A percentile compares a stretch with the other conserved stretches of the same genome.
Evolutionary conservation across 805 yeast genomes (phyloP).

Genomic region (Zygosaccharomyces bailii): DNA sequence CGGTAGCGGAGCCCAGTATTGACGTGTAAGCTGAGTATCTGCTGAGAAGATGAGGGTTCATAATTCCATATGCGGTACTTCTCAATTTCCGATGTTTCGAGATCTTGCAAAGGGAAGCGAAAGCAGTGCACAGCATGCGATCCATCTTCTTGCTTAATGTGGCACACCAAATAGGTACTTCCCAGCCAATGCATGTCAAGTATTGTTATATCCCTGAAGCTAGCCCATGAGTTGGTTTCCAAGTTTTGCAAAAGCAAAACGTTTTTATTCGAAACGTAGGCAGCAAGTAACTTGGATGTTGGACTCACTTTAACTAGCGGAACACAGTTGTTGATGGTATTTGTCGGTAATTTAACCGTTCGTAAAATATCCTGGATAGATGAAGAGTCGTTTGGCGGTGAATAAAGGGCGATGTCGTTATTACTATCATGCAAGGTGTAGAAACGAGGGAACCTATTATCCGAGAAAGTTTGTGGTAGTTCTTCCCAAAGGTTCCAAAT

Average conservation of each 20-base stretch:
- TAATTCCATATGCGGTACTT: slow-evolving; percentile 30
- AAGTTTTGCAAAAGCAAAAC: slow-evolving; percentile 30
- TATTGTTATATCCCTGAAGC: slow-evolving; percentile 25
- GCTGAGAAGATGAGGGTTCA: slow-evolving; percentile 18
- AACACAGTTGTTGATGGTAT: slow-evolving; percentile 31
- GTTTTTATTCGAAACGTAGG: slow-evolving; percentile 32
- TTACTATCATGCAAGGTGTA: slow-evolving; percentile 25
- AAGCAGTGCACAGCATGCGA: slow-evolving; percentile 23
- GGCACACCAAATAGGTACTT: slow-evolving; percentile 29
- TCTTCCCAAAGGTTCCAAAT: slow-evolving; percentile 33
- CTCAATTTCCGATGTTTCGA: slow-evolving; percentile 15
- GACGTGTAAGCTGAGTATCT: slow-evolving; percentile 19
- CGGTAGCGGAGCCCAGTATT: slow-evolving; percentile 26
- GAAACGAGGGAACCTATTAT: slow-evolving; percentile 24
- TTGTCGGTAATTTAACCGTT: slow-evolving; percentile 31
- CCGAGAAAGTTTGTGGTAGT: slow-evolving; percentile 18
- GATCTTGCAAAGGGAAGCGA: slow-evolving; percentile 24
- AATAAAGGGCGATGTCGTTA: slow-evolving; percentile 32
- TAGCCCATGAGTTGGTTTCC: slow-evolving; percentile 31
- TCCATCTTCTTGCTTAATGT: slow-evolving; percentile 24
- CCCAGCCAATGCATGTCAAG: slow-evolving; percentile 36
- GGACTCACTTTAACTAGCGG: slow-evolving; percentile 26
- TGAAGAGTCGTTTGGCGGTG: slow-evolving; percentile 26
- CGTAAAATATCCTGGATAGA: slow-evolving; percentile 22
- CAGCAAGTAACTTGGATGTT: slow-evolving; percentile 26